Base-by-base conservation (phyloP, 2,329 filamentous ascomycete genomes). In the Alternaria postmessia region DNA sequence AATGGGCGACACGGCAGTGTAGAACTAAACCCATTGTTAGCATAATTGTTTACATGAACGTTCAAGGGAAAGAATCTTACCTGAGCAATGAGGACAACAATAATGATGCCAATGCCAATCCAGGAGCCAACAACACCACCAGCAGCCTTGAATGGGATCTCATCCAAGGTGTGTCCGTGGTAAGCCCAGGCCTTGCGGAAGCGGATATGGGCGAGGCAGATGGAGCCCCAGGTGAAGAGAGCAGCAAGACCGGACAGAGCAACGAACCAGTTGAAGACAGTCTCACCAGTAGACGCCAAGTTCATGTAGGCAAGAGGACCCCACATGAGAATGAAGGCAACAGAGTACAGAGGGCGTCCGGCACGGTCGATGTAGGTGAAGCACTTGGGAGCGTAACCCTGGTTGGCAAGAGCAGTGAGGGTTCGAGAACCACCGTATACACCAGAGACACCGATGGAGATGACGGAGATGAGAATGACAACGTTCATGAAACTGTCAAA, bases 201-300 rank as follows among this genome's bases (percentile, higher is more conserved):
- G 57, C 93, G 92, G 74, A 97, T 96, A 79, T 97, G 94, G 24
- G 90, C 87, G n/a, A 96, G 81, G 78, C 93, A 96, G 77, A 97
- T 94, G 66, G 91, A 91, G 56, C 85, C 87, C 91, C 91, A 94
- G 5, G 90, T 93, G 81, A 94, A 91, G 74, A 93, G 86, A 46
- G 87, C 89, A 9, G 89, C 90, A 24, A 93, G 84, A 48, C 89
- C 91, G 1, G 89, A 91, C 48, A 93, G 84, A 60, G 91, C 87
- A 42, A 91, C 84, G 78, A 97, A 87, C 93, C 94, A 97, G 71
- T 87, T 85, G 65, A 97, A 91, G 64, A 87, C 77, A 6, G 42
- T 52, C 3, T 80, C 77, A 63, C 90, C 91, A 12, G 72, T 66
- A n/a, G 75, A 51, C 56, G 68, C 65, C 57, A 78, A 59, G 64